Evolutionary conservation across 768 basidiomycete genomes (phyloP).

Genomic region (Ramaria rubella): DNA sequence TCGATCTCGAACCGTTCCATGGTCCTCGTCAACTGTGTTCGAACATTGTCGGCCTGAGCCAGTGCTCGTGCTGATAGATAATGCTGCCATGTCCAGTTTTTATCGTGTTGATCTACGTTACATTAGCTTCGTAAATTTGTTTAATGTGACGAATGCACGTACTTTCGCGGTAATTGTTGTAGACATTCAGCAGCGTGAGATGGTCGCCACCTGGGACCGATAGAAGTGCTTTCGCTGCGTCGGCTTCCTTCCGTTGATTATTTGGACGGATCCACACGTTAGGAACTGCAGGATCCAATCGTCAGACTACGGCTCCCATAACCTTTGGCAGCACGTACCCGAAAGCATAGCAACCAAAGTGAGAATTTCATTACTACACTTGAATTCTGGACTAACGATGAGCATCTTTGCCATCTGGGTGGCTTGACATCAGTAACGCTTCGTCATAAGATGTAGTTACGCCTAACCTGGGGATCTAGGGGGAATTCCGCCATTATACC

Average conservation of each 20-base stretch:
- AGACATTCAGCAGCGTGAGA: conserved; percentile 89
- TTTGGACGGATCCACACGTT: conserved; percentile 93
- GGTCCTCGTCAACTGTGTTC: conserved; percentile 75
- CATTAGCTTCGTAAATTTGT: neutral
- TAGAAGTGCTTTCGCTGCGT: conserved; percentile 81
- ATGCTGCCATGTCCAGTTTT: conserved; percentile 87
- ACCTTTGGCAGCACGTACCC: conserved; percentile 49
- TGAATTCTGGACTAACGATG: conserved; percentile 90
- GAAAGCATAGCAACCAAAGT: conserved; percentile 97
- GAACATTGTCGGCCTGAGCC: conserved; percentile 88
- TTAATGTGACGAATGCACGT: conserved; percentile 21
- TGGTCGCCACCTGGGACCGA: conserved; percentile 97
- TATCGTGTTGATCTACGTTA: conserved; percentile 61
- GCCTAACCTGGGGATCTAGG: conserved; percentile 84
- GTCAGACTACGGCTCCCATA: no score
- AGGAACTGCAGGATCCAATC: conserved; percentile 60
- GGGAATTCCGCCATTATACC: conserved; percentile 97
- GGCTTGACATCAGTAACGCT: neutral
- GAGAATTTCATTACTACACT: conserved; percentile 92
- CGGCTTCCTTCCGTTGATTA: conserved; percentile 83
- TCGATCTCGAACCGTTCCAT: conserved; percentile 91
- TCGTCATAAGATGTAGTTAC: neutral
- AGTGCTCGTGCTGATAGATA: conserved; percentile 81
- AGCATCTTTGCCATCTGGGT: conserved; percentile 84
- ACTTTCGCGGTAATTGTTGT: conserved; percentile 87